These are phyloP conservation scores for Agaricus subrufescens DNA, from an alignment of 768 basidiomycete species.

Conservation along the genomic window DNA sequence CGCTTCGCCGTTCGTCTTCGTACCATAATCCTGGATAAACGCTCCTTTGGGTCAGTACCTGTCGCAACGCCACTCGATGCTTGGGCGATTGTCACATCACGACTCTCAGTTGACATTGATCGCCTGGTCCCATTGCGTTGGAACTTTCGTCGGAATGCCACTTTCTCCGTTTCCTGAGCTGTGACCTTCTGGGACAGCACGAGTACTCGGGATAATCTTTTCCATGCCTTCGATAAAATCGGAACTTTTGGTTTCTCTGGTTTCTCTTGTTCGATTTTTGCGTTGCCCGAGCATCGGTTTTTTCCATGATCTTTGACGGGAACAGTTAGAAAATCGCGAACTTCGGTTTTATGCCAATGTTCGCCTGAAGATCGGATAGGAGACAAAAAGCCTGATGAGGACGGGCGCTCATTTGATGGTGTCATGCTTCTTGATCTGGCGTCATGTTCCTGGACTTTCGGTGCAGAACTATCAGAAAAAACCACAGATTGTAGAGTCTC, in stretches of 20 bases:
- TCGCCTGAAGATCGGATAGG: background rate
- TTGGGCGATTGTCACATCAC: background rate
- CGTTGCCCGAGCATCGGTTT: background rate
- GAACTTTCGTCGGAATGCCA: background rate
- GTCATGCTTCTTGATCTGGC: background rate
- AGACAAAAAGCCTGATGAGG: background rate
- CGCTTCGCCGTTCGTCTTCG: slow-evolving; percentile 4
- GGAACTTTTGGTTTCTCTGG: background rate
- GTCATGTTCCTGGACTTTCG: background rate
- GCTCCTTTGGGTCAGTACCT: background rate
- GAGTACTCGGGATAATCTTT: slow-evolving; percentile 1
- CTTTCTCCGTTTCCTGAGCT: background rate
- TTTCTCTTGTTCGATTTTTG: background rate
- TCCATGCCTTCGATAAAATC: background rate
- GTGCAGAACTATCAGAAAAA: slow-evolving; percentile 4
- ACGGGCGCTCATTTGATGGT: background rate
- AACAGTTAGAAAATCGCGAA: background rate
- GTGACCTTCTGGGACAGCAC: background rate
- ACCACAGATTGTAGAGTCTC: slow-evolving; percentile 18
- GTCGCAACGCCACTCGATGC: background rate
- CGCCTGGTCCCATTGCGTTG: background rate
- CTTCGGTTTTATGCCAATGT: background rate
- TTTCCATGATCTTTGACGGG: background rate
- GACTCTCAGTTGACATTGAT: background rate
- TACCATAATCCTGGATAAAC: background rate